Conservation (phyloP, 768 basidiomycete species). For the Daedaleopsis nitida region DNA sequence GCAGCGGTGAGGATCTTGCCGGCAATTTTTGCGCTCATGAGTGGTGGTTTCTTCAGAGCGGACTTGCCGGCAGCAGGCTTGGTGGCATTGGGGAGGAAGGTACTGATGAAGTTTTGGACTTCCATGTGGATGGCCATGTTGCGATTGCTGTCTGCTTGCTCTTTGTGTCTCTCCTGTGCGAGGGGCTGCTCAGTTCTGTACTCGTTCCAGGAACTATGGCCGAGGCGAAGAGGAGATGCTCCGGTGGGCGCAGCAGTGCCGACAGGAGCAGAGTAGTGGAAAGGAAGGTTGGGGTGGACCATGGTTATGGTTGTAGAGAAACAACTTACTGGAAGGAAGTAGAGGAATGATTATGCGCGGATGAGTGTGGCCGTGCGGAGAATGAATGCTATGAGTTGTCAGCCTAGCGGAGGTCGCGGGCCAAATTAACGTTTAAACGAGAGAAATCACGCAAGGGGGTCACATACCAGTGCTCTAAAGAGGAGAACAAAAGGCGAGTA, state of each 20-base stretch:
- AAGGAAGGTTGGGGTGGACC: too few species aligned
- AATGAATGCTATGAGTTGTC: too few species aligned
- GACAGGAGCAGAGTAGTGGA: too few species aligned
- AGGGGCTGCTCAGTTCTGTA: neutral
- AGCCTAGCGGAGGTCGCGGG: too few species aligned
- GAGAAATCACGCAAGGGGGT: too few species aligned
- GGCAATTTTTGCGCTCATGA: neutral
- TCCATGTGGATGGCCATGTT: neutral
- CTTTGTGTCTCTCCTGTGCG: neutral
- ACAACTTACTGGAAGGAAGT: too few species aligned
- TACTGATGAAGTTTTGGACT: neutral
- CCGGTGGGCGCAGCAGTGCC: neutral
- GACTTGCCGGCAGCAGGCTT: neutral
- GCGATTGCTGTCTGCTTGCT: neutral
- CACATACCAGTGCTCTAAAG: too few species aligned
- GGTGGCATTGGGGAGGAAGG: neutral
- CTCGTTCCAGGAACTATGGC: neutral
- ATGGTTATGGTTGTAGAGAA: too few species aligned
- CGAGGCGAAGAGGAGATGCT: neutral
- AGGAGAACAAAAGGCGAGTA: too few species aligned
- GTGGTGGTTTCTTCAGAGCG: neutral
- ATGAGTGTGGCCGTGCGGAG: too few species aligned
- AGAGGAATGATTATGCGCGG: too few species aligned
- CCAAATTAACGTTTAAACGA: too few species aligned
- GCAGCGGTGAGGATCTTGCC: neutral